Percentiles rank a stretch among this genome's conserved stretches.
Evolutionary conservation across 495 filamentous ascomycete genomes (phyloP).

Genomic region (Ramalina peruviana): DNA sequence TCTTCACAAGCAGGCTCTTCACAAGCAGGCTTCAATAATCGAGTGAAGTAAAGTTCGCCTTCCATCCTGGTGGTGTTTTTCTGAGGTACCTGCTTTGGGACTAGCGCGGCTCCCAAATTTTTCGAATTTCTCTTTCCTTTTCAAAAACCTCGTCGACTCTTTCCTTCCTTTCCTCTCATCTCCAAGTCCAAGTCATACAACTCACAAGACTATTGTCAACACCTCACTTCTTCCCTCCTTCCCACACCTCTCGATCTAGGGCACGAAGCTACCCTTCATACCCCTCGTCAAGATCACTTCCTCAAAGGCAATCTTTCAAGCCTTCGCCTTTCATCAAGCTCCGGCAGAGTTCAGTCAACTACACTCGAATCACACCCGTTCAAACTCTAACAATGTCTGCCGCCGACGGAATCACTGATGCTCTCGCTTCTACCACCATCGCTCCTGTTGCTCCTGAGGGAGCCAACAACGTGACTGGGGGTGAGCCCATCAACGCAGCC

Average conservation of each 20-base stretch:
- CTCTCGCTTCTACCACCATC: constrained; percentile 34
- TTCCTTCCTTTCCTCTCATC: constrained; percentile 6
- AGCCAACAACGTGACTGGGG: constrained; percentile 72
- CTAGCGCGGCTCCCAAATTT: not conserved
- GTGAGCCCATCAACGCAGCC: constrained; percentile 42
- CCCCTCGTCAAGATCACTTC: constrained; percentile 38
- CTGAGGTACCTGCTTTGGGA: not conserved
- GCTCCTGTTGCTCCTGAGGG: constrained; percentile 34
- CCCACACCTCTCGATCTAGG: constrained; percentile 47
- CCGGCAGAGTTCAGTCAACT: constrained; percentile 27
- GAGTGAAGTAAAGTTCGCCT: too few relatives aligned
- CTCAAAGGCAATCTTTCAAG: constrained; percentile 31
- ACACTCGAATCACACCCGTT: constrained; percentile 15
- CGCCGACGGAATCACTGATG: constrained; percentile 38
- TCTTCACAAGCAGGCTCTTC: too few relatives aligned
- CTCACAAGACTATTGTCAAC: constrained; percentile 15
- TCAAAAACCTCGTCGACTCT: not conserved
- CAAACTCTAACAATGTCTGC: constrained; percentile 39
- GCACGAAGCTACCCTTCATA: constrained; percentile 75
- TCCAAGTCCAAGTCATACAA: constrained; percentile 16
- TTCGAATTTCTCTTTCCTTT: not conserved
- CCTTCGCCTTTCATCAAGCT: constrained; percentile 21
- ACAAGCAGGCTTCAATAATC: too few relatives aligned
- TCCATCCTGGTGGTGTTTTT: too few relatives aligned
- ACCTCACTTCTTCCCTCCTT: constrained; percentile 8